A percentile compares a stretch with the other conserved stretches of the same genome.
Conservation (phyloP, 768 basidiomycete species). For the Hirschioporus abietinus region DNA sequence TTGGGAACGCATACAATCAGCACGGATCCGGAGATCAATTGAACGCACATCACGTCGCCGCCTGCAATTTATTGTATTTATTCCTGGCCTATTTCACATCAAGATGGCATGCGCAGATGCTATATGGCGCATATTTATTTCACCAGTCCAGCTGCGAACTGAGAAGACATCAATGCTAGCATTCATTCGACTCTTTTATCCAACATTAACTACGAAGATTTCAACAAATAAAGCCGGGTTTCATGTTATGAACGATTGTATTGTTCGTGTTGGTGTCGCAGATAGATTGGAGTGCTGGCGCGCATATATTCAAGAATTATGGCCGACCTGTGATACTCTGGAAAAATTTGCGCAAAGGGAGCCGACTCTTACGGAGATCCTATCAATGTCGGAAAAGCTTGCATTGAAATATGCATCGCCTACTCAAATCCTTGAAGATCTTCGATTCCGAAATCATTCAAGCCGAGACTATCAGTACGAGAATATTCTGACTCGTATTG, state of each 20-base stretch:
- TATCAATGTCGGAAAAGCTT: constrained; percentile 20
- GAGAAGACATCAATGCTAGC: constrained; percentile 19
- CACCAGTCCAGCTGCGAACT: constrained; percentile 12
- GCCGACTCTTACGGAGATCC: constrained; percentile 23
- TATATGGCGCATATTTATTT: constrained; percentile 21
- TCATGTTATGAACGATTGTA: constrained; percentile 30
- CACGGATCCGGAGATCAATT: constrained; percentile 10
- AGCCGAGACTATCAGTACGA: constrained; percentile 28
- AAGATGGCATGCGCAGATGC: constrained; percentile 28
- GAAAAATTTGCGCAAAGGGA: constrained; percentile 26
- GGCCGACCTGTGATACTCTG: constrained; percentile 13
- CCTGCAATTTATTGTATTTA: constrained; percentile 18
- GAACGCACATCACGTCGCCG: constrained; percentile 16
- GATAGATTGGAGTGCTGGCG: constrained; percentile 27
- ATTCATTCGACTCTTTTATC: constrained; percentile 21
- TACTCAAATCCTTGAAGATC: too few species aligned
- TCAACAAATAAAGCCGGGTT: constrained; percentile 28
- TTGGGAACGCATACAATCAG: constrained; percentile 15
- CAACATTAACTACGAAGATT: constrained; percentile 28
- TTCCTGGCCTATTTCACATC: constrained; percentile 25
- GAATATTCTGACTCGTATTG: constrained; percentile 27
- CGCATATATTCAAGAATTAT: constrained; percentile 15
- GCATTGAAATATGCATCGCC: constrained; percentile 18
- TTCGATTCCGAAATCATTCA: too few species aligned
- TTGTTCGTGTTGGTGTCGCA: constrained; percentile 25